Conservation (phyloP, 345 rosid genomes). For the Pelargonium nanum region DNA sequence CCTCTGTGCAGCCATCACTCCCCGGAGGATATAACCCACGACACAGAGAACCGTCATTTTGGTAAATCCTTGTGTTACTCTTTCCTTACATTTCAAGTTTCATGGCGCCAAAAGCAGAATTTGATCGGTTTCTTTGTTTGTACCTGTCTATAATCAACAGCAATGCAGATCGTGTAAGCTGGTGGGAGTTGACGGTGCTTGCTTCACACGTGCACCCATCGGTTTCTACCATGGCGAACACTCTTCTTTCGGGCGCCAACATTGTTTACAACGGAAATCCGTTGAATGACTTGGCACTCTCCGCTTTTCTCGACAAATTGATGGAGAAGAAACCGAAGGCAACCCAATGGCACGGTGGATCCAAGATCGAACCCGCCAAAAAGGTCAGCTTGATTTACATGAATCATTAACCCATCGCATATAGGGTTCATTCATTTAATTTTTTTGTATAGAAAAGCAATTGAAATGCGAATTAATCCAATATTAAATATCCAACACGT, state of each 20-base stretch:
- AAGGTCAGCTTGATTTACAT: slow-evolving; percentile 44
- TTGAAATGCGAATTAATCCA: too few relatives aligned
- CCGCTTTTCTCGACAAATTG: slow-evolving; percentile 85
- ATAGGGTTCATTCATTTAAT: too few relatives aligned
- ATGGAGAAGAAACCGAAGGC: slow-evolving; percentile 96
- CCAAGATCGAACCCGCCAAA: slow-evolving; percentile 92
- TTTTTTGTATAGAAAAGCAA: too few relatives aligned
- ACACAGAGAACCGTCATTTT: slow-evolving; percentile 87
- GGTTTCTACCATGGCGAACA: slow-evolving; percentile 93
- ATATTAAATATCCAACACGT: too few relatives aligned
- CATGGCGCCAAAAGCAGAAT: neutral
- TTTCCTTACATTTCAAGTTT: neutral
- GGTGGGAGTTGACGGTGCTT: slow-evolving; percentile 93
- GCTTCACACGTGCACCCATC: slow-evolving; percentile 90
- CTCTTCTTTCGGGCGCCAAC: slow-evolving; percentile 76
- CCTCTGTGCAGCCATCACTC: slow-evolving; percentile 26
- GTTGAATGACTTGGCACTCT: slow-evolving; percentile 55
- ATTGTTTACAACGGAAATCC: slow-evolving; percentile 93
- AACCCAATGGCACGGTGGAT: slow-evolving; percentile 87
- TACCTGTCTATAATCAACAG: slow-evolving; percentile 24
- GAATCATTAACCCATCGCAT: too few relatives aligned
- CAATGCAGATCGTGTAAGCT: slow-evolving; percentile 70
- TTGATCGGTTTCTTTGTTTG: neutral
- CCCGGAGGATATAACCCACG: slow-evolving; percentile 89
- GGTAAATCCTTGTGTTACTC: slow-evolving; percentile 28